A percentile compares a stretch with the other conserved stretches of the same genome.
Conservation (phyloP, 2,329 filamentous ascomycete species). For the Dendryphion nanum region DNA sequence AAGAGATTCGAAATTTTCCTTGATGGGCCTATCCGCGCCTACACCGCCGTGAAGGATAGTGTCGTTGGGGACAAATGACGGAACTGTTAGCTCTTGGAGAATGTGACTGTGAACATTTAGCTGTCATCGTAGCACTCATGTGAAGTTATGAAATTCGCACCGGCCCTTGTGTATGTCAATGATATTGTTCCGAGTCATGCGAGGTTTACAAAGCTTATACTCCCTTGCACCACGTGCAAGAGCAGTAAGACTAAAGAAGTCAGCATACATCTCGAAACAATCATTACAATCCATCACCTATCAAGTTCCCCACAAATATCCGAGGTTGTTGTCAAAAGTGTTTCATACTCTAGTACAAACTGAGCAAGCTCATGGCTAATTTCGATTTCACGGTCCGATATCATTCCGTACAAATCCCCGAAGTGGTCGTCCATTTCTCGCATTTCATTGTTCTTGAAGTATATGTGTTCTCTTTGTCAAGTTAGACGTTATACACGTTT, state of each 20-base stretch:
- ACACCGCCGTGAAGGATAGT: slow-evolving; percentile 65
- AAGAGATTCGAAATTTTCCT: too few species aligned
- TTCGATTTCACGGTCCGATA: slow-evolving; percentile 89
- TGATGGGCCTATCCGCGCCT: slow-evolving; percentile 16
- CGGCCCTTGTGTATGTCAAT: slow-evolving; percentile 75
- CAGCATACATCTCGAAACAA: slow-evolving; percentile 8
- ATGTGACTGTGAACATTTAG: slow-evolving; percentile 70
- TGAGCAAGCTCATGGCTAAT: slow-evolving; percentile 77
- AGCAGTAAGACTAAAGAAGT: slow-evolving; percentile 64
- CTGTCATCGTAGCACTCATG: too few species aligned
- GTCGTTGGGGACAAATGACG: slow-evolving; percentile 80
- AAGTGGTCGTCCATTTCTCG: slow-evolving; percentile 74
- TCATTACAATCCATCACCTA: slow-evolving; percentile 37
- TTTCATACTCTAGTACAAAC: slow-evolving; percentile 67
- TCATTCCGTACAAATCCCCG: slow-evolving; percentile 81
- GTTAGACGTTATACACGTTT: background rate
- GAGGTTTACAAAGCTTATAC: slow-evolving; percentile 69
- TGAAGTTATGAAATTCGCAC: too few species aligned
- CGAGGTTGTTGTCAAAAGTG: slow-evolving; percentile 66
- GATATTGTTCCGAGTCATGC: slow-evolving; percentile 67
- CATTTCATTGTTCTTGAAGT: slow-evolving; percentile 87
- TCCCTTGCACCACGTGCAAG: slow-evolving; percentile 73
- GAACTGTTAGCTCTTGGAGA: slow-evolving; percentile 79
- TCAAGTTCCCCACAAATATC: slow-evolving; percentile 85
- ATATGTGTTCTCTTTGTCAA: slow-evolving; percentile 54